Conservation (phyloP, 805 yeast genomes). For the Lipomyces orientalis region DNA sequence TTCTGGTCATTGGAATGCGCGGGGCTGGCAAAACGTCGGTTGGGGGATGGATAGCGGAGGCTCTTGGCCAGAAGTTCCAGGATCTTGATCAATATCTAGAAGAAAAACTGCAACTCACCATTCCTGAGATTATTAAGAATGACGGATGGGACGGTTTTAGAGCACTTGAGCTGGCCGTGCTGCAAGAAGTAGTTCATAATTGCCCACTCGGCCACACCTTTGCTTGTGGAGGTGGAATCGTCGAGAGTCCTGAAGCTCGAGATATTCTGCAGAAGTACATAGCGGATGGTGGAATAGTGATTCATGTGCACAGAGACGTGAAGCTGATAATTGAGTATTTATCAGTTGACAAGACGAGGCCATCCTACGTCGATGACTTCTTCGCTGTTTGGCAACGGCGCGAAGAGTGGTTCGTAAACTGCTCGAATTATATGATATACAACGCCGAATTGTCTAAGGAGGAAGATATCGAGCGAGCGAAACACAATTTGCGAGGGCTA, state of each 20-base stretch:
- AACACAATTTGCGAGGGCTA: constrained; percentile 55
- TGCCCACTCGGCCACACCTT: constrained; percentile 65
- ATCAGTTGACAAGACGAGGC: constrained; percentile 79
- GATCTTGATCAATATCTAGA: constrained; percentile 83
- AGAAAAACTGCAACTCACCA: constrained; percentile 50
- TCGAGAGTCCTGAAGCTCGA: constrained; percentile 76
- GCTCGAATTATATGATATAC: constrained; percentile 78
- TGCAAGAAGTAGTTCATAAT: constrained; percentile 54
- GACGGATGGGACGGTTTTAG: constrained; percentile 93
- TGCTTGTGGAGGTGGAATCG: constrained; percentile 97
- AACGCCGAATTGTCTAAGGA: constrained; percentile 67
- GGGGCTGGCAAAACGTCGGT: constrained; percentile 95
- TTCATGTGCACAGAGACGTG: constrained; percentile 88
- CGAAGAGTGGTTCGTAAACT: constrained; percentile 75
- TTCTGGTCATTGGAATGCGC: constrained; percentile 81
- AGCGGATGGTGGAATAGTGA: constrained; percentile 72
- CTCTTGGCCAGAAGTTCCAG: constrained; percentile 67
- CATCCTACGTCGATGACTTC: constrained; percentile 83
- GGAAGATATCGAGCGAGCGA: constrained; percentile 22
- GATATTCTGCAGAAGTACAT: constrained; percentile 61
- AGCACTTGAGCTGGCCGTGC: constrained; percentile 61
- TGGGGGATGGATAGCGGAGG: constrained; percentile 75
- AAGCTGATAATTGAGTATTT: constrained; percentile 78
- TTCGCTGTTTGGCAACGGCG: constrained; percentile 84
- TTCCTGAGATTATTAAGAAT: constrained; percentile 57